Evolutionary conservation across 179 eudicot species (phyloP).

Genomic region (Actinidia arguta): DNA sequence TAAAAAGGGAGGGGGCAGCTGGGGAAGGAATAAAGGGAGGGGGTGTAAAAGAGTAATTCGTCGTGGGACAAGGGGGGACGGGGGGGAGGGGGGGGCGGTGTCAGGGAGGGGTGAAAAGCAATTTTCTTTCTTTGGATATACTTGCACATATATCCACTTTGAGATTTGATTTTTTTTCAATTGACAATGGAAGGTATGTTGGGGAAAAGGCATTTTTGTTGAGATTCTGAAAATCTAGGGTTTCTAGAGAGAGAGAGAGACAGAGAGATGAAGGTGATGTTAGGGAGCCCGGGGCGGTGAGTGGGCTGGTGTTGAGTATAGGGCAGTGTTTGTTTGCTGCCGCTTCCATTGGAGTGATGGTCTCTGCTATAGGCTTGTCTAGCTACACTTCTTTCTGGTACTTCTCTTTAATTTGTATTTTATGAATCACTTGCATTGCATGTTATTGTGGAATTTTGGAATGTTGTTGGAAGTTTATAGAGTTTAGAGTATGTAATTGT

Average conservation of each 20-base stretch:
- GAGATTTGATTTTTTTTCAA: slow-evolving; percentile 8
- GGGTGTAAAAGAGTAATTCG: too few species aligned
- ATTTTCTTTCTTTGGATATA: not conserved
- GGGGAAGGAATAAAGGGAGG: too few species aligned
- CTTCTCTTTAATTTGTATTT: not conserved
- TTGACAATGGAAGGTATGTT: slow-evolving; percentile 13
- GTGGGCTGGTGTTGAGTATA: slow-evolving; percentile 74
- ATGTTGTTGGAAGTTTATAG: not conserved
- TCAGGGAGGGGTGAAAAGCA: too few species aligned
- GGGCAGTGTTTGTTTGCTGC: slow-evolving; percentile 91
- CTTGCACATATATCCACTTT: not conserved
- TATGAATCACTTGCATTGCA: not conserved
- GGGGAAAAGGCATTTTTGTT: not conserved
- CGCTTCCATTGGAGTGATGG: slow-evolving; percentile 80
- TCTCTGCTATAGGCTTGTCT: slow-evolving; percentile 77
- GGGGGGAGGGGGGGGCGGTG: too few species aligned
- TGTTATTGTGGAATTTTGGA: not conserved
- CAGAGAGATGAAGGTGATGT: slow-evolving; percentile 69
- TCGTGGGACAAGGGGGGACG: too few species aligned
- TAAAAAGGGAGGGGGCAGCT: too few species aligned
- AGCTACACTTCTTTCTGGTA: slow-evolving; percentile 95
- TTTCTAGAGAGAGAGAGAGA: slow-evolving; percentile 18
- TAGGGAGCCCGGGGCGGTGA: slow-evolving; percentile 86
- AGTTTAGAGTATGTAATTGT: not conserved
- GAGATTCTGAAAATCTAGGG: slow-evolving; percentile 34